Percentiles rank a stretch among this genome's conserved stretches.
phyloP scores from a whole-genome alignment of 2,329 filamentous ascomycete species.

The Coccinonectria pachysandricola region DNA sequence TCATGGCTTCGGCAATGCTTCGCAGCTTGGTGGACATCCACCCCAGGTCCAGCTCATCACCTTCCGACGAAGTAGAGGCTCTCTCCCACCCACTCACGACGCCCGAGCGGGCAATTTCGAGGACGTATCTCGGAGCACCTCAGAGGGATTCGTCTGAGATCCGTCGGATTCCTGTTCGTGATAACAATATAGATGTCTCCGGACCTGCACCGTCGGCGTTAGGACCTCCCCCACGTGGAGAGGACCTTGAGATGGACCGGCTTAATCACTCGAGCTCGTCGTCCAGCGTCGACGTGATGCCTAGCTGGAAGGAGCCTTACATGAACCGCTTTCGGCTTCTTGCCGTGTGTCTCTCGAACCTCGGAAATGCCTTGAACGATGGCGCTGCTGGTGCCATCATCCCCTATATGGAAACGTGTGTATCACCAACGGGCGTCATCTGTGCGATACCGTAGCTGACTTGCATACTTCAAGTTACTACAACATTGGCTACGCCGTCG shows the following conservation, averaged over 20 bases:
- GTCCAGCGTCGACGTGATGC: constrained; percentile 36
- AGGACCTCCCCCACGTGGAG: constrained; percentile 4
- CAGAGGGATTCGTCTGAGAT: constrained; percentile 24
- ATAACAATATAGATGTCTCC: too few species aligned
- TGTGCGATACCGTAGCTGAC: background rate
- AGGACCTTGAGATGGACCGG: constrained; percentile 42
- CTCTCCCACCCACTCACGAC: constrained; percentile 14
- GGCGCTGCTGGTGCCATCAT: constrained; percentile 68
- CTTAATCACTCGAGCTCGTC: constrained; percentile 33
- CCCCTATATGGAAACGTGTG: constrained; percentile 62
- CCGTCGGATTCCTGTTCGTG: constrained; percentile 9
- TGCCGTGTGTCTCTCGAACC: constrained; percentile 52
- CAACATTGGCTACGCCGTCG: constrained; percentile 63
- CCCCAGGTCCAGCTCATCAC: constrained; percentile 11
- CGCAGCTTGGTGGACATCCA: constrained; percentile 24
- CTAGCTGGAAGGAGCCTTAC: constrained; percentile 47
- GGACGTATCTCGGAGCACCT: constrained; percentile 29
- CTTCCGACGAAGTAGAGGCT: constrained; percentile 11
- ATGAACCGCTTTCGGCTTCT: constrained; percentile 64
- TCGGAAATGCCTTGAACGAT: constrained; percentile 65
- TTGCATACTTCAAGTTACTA: constrained; percentile 46
- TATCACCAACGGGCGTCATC: too few species aligned
- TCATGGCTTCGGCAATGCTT: constrained; percentile 25
- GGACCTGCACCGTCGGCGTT: too few species aligned
- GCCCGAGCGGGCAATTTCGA: constrained; percentile 27